A percentile compares a stretch with the other conserved stretches of the same genome.
phyloP scores from a whole-genome alignment of 164 flowering plant genomes.

The Vitis cinerea region DNA sequence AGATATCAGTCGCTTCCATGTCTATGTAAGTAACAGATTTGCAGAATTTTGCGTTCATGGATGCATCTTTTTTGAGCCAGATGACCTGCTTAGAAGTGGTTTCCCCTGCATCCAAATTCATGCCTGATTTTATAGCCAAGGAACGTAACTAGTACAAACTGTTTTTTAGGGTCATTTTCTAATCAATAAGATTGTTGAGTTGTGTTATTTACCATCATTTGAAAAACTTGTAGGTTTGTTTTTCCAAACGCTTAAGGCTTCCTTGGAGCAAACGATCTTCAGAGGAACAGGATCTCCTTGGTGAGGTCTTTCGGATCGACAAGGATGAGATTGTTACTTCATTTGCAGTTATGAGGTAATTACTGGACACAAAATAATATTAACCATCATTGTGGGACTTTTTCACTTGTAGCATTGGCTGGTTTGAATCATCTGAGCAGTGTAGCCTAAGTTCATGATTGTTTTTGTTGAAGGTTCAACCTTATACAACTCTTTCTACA shows the following conservation, averaged over 20 bases:
- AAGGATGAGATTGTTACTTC: constrained; percentile 80
- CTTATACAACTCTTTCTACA: constrained; percentile 72
- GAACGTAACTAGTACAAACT: background rate
- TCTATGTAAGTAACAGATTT: constrained; percentile 57
- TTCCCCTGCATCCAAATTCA: background rate
- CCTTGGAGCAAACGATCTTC: constrained; percentile 55
- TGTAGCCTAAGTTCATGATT: constrained; percentile 2
- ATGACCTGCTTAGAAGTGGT: background rate
- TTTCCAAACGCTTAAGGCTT: constrained; percentile 71
- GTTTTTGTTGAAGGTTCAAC: constrained; percentile 67
- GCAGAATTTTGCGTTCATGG: background rate
- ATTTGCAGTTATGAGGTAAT: constrained; percentile 83
- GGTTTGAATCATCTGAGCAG: background rate
- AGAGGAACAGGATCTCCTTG: constrained; percentile 41
- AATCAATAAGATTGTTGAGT: background rate
- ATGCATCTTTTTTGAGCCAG: background rate
- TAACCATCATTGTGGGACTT: background rate
- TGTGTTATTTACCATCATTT: background rate
- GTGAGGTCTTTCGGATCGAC: constrained; percentile 76
- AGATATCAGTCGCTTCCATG: constrained; percentile 64
- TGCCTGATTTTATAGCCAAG: background rate
- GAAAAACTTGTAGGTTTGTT: constrained; percentile 55
- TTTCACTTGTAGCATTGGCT: background rate
- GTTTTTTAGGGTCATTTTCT: background rate
- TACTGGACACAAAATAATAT: background rate